Evolutionary conservation across 108 stramenopile genomes (phyloP), one percentile per base, ranked within the genome.

Genomic region (Cyclotella baltica): DNA sequence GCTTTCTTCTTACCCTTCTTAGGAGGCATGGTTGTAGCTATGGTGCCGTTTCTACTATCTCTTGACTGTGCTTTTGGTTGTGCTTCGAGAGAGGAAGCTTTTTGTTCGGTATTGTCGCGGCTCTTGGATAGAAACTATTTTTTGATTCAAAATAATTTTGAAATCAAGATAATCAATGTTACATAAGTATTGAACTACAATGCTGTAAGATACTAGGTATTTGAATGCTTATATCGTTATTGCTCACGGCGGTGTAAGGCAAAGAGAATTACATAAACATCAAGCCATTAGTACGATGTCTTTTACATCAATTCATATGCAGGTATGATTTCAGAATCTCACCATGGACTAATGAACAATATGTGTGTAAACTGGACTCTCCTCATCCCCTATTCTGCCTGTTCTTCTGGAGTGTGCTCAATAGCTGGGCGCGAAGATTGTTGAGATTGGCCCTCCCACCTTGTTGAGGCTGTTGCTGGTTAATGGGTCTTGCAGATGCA

Each of bases 351-450:
- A n/a, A 55, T 27, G 22, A 55, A 55, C 22, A 25, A 27, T 11
- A 10, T 55, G 25, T 27, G 4, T 25, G 55, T 11, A 55, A 11
- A 16, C n/a, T 48, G 6, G 2, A 1, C 19, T 48, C 55, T 25
- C 11, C 2, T 55, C 25, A 55, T 1, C 72, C 56, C 64, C 31
- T 65, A 29, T 66, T 58, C 31, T 84, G 75, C 4, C 79, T 29
- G 28, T 92, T 92, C 31, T 91, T 83, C 55, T 89, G 73, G 74
- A 96, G 66, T 18, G 93, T 96, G 56, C 86, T 93, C 64, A 88
- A 76, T 70, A 96, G 83, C 70, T 96, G 96, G 19, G 92, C 88
- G 22, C 89, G 87, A 57, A 96, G 84, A 64, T 79, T 93, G 55
- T 62, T 85, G 51, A 85, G 62, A 52, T 83, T 78, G 27, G 82